Percentiles rank a stretch among this genome's conserved stretches.
Evolutionary conservation across 176 grass and related monocot species (phyloP).

Genomic region (Rhynchospora pubera): DNA sequence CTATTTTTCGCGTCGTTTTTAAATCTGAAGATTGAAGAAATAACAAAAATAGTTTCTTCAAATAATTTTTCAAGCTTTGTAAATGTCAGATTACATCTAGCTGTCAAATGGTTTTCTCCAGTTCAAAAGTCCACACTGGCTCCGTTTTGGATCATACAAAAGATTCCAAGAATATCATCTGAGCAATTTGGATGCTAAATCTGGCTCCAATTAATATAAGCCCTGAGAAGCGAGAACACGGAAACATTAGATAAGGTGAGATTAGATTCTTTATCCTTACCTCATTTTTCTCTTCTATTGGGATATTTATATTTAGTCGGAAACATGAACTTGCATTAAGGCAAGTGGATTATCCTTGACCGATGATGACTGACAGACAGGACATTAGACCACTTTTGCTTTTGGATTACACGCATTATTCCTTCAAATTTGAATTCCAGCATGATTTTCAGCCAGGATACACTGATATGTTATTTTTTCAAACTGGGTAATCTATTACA

Average conservation of each 20-base stretch:
- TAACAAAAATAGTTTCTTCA: no score
- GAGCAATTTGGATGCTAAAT: not conserved
- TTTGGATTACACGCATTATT: not conserved
- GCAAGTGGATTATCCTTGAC: not conserved
- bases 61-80: no score
- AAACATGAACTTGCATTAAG: not conserved
- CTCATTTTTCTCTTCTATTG: not conserved
- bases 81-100: no score
- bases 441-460: not conserved
- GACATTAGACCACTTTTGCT: not conserved
- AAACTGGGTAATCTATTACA: not conserved
- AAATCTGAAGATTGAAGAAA: no score
- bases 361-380: not conserved
- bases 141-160: not conserved
- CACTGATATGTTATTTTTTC: no score
- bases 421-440: not conserved
- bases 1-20: no score
- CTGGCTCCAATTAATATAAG: not conserved
- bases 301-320: not conserved
- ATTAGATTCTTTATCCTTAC: not conserved
- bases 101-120: no score
- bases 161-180: not conserved
- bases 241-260: not conserved
- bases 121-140: no score
- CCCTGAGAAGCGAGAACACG: not conserved